Evolutionary conservation across 139 green algal species (phyloP), one percentile per base, ranked within the genome.

Genomic region (Coccomyxa sp.): DNA sequence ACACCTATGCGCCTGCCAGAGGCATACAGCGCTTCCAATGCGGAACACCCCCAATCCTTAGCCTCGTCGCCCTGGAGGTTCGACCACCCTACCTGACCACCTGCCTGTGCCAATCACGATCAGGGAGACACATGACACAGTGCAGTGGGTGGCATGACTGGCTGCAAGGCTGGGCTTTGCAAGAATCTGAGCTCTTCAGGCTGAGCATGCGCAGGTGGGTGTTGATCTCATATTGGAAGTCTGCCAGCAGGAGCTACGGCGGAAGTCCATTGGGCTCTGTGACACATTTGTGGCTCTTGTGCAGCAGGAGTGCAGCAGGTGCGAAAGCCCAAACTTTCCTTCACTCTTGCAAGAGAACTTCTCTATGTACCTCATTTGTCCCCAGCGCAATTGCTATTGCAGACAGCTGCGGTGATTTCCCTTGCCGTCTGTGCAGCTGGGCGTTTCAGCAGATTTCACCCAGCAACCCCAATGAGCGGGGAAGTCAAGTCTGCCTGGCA

Each of bases 41-140:
- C 8, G 72, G 72, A 16, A 77, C 72, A 41, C 38, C 72, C 8
- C 72, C 72, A 18, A 68, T 77, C 72, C 38, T 77, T 18, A 68
- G 39, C 38, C 27, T 64, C 22, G 31, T 33, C 33, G 72, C 72
- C 10, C 72, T 77, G 27, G 72, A 77, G 72, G 72, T 77, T n/a
- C n/a, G n/a, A n/a, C n/a, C n/a, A n/a, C n/a, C n/a, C n/a, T n/a
- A n/a, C n/a, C n/a, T n/a, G n/a, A n/a, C n/a, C n/a, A n/a, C n/a
- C n/a, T n/a, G n/a, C n/a, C n/a, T n/a, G n/a, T n/a, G n/a, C n/a
- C n/a, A n/a, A n/a, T n/a, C n/a, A n/a, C n/a, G n/a, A n/a, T n/a
- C n/a, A n/a, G n/a, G n/a, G n/a, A n/a, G n/a, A n/a, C n/a, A n/a
- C n/a, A n/a, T n/a, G n/a, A n/a, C n/a, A n/a, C n/a, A n/a, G n/a